Percentiles rank a stretch among this genome's conserved stretches.
phyloP scores from a whole-genome alignment of 1,284 basidiomycete species.

The Sanghuangporus weigelae region DNA sequence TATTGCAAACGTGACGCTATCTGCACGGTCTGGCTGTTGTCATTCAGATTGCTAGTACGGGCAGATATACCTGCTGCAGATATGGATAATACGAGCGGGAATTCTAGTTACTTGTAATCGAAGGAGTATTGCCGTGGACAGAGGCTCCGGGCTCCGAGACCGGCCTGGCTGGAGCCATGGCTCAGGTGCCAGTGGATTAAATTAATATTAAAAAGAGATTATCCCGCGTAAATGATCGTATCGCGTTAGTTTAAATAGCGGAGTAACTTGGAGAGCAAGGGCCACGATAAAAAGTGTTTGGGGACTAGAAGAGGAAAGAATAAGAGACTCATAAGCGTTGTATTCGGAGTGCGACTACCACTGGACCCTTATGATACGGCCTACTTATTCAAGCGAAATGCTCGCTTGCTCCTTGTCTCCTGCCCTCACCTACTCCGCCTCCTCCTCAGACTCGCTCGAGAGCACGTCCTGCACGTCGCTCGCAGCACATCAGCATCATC shows the following conservation, averaged over 20 bases:
- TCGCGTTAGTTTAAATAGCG: background rate
- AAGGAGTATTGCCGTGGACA: background rate
- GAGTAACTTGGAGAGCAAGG: background rate
- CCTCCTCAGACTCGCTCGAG: background rate
- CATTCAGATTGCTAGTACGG: background rate
- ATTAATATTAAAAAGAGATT: background rate
- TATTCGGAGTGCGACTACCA: background rate
- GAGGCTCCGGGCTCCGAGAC: background rate
- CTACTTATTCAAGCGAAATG: constrained; percentile 1
- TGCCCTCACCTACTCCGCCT: constrained; percentile 7
- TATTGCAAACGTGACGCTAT: background rate
- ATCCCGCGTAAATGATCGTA: background rate
- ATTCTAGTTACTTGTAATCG: background rate
- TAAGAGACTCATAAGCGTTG: background rate
- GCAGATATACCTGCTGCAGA: background rate
- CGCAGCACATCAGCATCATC: background rate
- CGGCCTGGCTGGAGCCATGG: background rate
- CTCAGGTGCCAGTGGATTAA: background rate
- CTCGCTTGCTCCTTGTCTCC: constrained; percentile 8
- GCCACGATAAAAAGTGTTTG: background rate
- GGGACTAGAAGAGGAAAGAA: background rate
- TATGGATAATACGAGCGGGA: background rate
- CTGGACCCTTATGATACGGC: constrained; percentile 3
- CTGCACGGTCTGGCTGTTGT: background rate
- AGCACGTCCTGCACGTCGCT: background rate